Conservation (phyloP, 2,329 filamentous ascomycete genomes). For the Fusarium globosum region DNA sequence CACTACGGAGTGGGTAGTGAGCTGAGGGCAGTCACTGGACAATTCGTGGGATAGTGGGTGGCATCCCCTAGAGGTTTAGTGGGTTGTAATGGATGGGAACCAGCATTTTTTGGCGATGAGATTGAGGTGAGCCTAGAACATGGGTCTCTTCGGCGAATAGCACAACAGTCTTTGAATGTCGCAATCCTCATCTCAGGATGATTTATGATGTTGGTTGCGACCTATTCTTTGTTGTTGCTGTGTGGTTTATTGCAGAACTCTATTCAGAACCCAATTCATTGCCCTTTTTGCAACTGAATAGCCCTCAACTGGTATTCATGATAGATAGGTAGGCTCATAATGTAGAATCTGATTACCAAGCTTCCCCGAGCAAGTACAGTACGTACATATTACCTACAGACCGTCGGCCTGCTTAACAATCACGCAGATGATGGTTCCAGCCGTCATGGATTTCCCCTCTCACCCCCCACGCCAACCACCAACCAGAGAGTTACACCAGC, state of each 20-base stretch:
- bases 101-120: slow-evolving; percentile 13
- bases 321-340: not conserved
- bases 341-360: slow-evolving; percentile 26
- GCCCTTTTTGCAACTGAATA: slow-evolving; percentile 4
- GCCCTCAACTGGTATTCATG: not conserved
- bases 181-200: slow-evolving; percentile 15
- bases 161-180: slow-evolving; percentile 11
- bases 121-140: slow-evolving; percentile 19
- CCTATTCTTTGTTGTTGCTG: not conserved
- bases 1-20: slow-evolving; percentile 40
- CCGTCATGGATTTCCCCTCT: slow-evolving; percentile 40
- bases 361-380: not conserved
- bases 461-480: slow-evolving; percentile 26
- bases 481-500: slow-evolving; percentile 15
- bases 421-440: slow-evolving; percentile 29
- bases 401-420: slow-evolving; percentile 41
- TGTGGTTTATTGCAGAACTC: not conserved
- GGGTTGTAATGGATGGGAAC: slow-evolving; percentile 11
- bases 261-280: not conserved
- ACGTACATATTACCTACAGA: slow-evolving; percentile 4
- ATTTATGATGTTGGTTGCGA: not conserved
- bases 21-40: slow-evolving; percentile 31
- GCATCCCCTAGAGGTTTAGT: slow-evolving; percentile 22
- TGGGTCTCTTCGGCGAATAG: slow-evolving; percentile 13
- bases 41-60: slow-evolving; percentile 7